Evolutionary conservation across 441 rosid genomes (phyloP), one percentile per base, ranked within the genome.

Genomic region (Rhodomyrtus psidioides): DNA sequence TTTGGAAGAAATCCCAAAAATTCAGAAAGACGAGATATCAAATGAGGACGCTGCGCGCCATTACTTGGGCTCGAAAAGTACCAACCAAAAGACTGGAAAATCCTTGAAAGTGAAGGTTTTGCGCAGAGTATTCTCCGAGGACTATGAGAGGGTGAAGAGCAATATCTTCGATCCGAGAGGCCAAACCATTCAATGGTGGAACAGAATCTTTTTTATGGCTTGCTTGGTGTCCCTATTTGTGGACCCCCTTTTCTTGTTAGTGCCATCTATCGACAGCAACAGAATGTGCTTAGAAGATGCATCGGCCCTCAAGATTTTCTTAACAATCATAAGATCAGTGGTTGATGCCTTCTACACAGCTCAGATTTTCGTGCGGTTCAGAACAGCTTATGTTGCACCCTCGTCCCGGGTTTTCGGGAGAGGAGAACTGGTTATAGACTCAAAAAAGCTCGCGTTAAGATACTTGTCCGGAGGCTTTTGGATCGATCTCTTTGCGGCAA

Each of bases 361-460:
- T 87, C 96, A 95, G 87, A 95, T 95, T 87, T 91, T 90, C 62
- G 87, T 94, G 83, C 91, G 94, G 55, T 97, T 95, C 90, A 92
- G 92, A 62, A 95, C 98, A 1, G 98, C 99, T 83, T 95, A 95
- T n/a, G 89, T 95, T 1, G 98, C 97, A 1, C 98, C 98, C 60
- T 94, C 98, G 90, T 97, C 99, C 86, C 94, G 98, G 53, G 98
- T 95, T 44, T 95, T 97, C 83, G 96, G 99, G 53, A 95, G 98
- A 91, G 99, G 98, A 16, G 99, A 97, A 89, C 98, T 97, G 49
- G 97, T 95, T 65, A 94, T 97, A 26, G 97, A 95, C 89, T 85
- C 96, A 51, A 85, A 88, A 62, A 94, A 94, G 89, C 95, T 95
- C 87, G 94, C 96, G 24, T 83, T 82, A 56, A 91, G 94, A 87